A percentile compares a stretch with the other conserved stretches of the same genome.
These are phyloP conservation scores for Solanum boliviense DNA, from an alignment of 257 asterid genomes.

Conservation along the genomic window DNA sequence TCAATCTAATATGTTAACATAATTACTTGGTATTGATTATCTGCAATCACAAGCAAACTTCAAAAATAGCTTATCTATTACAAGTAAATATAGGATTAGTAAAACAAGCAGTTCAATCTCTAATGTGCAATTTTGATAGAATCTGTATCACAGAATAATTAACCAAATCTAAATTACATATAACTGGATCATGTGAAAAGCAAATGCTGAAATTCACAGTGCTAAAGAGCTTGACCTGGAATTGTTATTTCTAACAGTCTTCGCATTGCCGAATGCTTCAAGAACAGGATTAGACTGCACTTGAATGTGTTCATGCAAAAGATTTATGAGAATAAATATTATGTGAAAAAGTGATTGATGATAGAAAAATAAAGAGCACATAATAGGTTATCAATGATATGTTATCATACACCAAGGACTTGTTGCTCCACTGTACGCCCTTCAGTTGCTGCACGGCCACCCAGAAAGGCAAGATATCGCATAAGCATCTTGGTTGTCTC, in stretches of 20 bases:
- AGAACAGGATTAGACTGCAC: conserved; percentile 99
- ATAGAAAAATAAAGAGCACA: background rate
- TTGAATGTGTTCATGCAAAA: conserved; percentile 12
- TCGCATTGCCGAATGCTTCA: conserved; percentile 99
- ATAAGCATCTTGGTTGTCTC: conserved; percentile 99
- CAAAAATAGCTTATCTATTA: background rate
- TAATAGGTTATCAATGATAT: background rate
- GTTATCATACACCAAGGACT: conserved; percentile 84
- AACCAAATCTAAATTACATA: background rate
- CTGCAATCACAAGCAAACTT: background rate
- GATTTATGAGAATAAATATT: conserved; percentile 11
- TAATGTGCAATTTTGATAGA: background rate
- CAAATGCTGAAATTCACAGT: conserved; percentile 14
- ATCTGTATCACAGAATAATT: background rate
- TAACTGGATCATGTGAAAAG: background rate
- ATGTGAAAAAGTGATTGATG: background rate
- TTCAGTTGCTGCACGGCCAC: conserved; percentile 95
- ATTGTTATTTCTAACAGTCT: conserved; percentile 94
- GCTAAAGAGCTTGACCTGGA: conserved; percentile 65
- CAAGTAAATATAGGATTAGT: background rate
- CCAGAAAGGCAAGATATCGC: conserved; percentile 89
- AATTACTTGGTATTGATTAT: background rate
- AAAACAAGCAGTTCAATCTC: background rate
- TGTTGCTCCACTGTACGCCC: conserved; percentile 99
- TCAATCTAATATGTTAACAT: background rate